Conservation (phyloP, 805 yeast genomes). For the Ogataea pilisensis region DNA sequence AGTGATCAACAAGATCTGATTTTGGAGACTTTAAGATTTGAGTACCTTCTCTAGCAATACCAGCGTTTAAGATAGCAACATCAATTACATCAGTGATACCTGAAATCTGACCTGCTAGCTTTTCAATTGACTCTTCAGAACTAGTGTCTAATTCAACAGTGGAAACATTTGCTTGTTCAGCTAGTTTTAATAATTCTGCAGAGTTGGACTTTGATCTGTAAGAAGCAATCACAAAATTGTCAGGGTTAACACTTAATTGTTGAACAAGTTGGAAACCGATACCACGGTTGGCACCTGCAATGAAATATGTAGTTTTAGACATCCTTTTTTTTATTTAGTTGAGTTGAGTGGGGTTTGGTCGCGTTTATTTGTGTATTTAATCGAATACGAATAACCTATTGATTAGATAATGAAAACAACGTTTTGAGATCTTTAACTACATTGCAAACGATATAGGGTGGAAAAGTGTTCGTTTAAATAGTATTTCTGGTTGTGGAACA, state of each 20-base stretch:
- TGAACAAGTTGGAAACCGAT: background rate
- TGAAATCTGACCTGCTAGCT: constrained; percentile 1
- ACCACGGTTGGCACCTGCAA: constrained; percentile 2
- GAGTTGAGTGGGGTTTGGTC: too few relatives aligned
- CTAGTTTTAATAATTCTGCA: background rate
- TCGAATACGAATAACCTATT: too few relatives aligned
- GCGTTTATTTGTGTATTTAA: too few relatives aligned
- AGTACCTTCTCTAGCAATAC: too few relatives aligned
- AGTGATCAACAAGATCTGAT: background rate
- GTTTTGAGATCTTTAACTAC: too few relatives aligned
- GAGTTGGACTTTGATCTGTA: background rate
- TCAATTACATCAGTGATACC: constrained; percentile 5
- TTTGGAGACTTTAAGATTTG: too few relatives aligned
- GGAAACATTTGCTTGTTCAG: constrained; percentile 1
- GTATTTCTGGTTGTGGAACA: too few relatives aligned
- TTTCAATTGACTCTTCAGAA: constrained; percentile 4
- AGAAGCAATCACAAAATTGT: background rate
- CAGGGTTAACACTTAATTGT: background rate
- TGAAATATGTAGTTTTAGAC: background rate
- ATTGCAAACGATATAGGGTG: too few relatives aligned
- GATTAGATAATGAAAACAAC: too few relatives aligned
- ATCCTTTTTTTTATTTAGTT: too few relatives aligned
- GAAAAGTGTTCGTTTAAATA: too few relatives aligned
- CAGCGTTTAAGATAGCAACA: background rate
- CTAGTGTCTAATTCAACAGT: constrained; percentile 7